These are phyloP conservation scores for Phytophthora multivora DNA, from an alignment of 352 stramenopile genomes.

Conservation along the genomic window DNA sequence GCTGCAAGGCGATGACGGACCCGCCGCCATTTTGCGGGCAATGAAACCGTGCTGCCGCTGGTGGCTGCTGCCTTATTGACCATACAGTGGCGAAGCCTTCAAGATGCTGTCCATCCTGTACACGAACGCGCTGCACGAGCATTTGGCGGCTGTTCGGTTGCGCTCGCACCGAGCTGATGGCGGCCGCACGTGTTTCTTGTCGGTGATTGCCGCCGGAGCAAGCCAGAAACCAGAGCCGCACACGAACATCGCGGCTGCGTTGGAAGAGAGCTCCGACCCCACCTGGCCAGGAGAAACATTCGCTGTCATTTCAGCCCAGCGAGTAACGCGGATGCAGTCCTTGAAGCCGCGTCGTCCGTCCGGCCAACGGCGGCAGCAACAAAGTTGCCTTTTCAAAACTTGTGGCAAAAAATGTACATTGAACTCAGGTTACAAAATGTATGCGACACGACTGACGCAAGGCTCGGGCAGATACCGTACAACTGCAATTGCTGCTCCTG, in stretches of 20 bases:
- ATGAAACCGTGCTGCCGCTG: too few relatives aligned
- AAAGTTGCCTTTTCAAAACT: constrained; percentile 22
- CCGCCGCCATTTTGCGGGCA: too few relatives aligned
- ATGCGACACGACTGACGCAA: constrained; percentile 33
- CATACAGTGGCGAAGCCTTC: background rate
- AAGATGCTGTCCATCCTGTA: too few relatives aligned
- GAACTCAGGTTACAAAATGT: constrained; percentile 18
- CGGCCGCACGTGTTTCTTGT: constrained; percentile 26
- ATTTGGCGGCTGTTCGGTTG: constrained; percentile 24
- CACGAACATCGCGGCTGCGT: constrained; percentile 11
- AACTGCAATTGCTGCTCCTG: background rate
- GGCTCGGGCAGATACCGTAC: constrained; percentile 6
- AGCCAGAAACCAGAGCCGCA: constrained; percentile 28
- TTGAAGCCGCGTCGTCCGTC: constrained; percentile 16
- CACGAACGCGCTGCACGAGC: too few relatives aligned
- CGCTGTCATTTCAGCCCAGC: constrained; percentile 7
- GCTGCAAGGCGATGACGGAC: too few relatives aligned
- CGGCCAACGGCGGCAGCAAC: constrained; percentile 3
- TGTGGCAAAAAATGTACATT: constrained; percentile 13
- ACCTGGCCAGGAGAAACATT: constrained; percentile 25
- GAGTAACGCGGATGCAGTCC: constrained; percentile 11
- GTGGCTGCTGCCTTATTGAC: background rate
- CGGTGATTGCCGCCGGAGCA: constrained; percentile 10
- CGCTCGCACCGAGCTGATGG: constrained; percentile 16
- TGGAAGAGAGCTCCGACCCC: constrained; percentile 8